These are phyloP conservation scores for Warburgia ugandensis DNA, from an alignment of 164 flowering plant species.

Conservation along the genomic window DNA sequence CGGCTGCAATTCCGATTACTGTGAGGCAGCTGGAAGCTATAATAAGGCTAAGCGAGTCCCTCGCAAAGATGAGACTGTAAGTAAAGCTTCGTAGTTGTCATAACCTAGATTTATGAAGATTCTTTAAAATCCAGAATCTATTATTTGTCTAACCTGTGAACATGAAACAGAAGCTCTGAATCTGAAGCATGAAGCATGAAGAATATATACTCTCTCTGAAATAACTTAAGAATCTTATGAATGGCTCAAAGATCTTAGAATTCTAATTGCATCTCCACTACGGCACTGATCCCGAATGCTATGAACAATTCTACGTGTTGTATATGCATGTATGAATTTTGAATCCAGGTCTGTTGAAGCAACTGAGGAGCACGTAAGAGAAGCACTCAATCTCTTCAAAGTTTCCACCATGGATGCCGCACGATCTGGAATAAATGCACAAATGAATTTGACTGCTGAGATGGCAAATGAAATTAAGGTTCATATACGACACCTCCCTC, in stretches of 20 bases:
- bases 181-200: no score
- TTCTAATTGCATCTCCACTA: no score
- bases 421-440: slow-evolving; percentile 76
- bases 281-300: background rate
- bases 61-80: slow-evolving; percentile 96
- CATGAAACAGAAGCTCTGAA: no score
- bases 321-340: background rate
- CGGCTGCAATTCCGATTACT: slow-evolving; percentile 89
- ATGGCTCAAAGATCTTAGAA: no score
- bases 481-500: no score
- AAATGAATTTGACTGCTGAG: slow-evolving; percentile 67
- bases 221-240: no score
- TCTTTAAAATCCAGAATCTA: no score
- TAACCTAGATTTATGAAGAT: no score
- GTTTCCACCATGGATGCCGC: slow-evolving; percentile 98
- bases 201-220: no score
- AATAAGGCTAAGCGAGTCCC: slow-evolving; percentile 85
- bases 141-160: no score
- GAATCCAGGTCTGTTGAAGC: slow-evolving; percentile 65
- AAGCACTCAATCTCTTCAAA: slow-evolving; percentile 79
- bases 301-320: background rate
- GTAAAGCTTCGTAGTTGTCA: no score
- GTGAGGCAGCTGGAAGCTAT: slow-evolving; percentile 98
- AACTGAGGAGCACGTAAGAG: slow-evolving; percentile 70
- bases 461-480: slow-evolving; percentile 92